Base-by-base conservation (phyloP, 208 protist species). In the Leishmania aethiopica region DNA sequence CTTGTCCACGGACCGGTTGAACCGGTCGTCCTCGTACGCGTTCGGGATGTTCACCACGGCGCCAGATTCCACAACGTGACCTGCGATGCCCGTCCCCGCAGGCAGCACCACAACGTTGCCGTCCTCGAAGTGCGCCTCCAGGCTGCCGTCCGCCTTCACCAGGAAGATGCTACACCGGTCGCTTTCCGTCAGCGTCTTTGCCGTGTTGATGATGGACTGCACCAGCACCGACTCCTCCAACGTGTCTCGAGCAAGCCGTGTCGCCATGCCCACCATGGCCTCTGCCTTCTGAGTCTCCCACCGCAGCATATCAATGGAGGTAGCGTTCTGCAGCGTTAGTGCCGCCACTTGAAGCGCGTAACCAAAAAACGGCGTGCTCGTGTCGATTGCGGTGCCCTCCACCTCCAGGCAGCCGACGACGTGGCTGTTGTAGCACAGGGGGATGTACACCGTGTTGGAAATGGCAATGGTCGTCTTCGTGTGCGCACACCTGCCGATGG, bases 201-300 rank as follows among this genome's bases (percentile, higher is more conserved):
- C 91, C 70, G 91, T 94, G 84, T 93, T 94, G 88, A 94, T 94
- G 84, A 94, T 94, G 28, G 91, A 94, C 74, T 91, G 89, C 62
- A 91, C 88, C 47, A 95, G 84, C 77, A 93, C 89, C 59, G 86
- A 64, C 82, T 96, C 93, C 77, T 96, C 91, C 76, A 96, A 88
- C 74, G 91, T 93, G 79, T 96, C 93, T 72, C 91, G 93, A 57
- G 93, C 91, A 40, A 96, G 86, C 47, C 91, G 91, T 45, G 93
- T 94, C 73, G 91, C 93, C 93, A 96, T 96, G 49, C 73, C 84
- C 75, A 96, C 84, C 93, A 96, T 96, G 73, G 91, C 93, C 70
- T 95, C 91, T 15, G 66, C 86, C 80, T 87, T 89, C 60, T 85
- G 83, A 47, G 74, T 89, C 47, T 89, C 84, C 83, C 82, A 87